phyloP scores from a whole-genome alignment of 2,329 filamentous ascomycete genomes.

The Cladophialophora carrionii region DNA sequence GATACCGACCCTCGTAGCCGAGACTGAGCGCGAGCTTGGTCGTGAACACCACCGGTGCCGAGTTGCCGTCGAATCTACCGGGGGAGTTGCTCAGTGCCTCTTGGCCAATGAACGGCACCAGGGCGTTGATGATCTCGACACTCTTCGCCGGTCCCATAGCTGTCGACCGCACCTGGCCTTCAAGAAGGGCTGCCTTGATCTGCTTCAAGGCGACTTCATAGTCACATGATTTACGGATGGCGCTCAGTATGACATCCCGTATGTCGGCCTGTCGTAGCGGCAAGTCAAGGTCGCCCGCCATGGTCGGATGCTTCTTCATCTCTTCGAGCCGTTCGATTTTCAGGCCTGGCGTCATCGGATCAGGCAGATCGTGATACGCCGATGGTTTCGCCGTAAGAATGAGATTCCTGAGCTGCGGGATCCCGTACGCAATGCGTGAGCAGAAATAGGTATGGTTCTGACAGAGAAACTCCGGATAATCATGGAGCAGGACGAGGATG shows the following conservation, averaged over 20 bases:
- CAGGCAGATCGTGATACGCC: constrained; percentile 70
- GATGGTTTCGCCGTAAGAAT: constrained; percentile 79
- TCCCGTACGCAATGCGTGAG: constrained; percentile 78
- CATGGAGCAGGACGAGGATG: constrained; percentile 83
- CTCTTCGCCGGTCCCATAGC: constrained; percentile 25
- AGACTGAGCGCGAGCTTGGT: constrained; percentile 76
- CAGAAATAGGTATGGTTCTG: constrained; percentile 83
- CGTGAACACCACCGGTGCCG: constrained; percentile 71
- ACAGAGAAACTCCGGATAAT: constrained; percentile 90
- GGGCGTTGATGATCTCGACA: constrained; percentile 69
- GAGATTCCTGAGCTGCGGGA: constrained; percentile 84
- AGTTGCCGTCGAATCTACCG: constrained; percentile 65
- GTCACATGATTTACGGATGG: constrained; percentile 48
- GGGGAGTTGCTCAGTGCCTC: constrained; percentile 65
- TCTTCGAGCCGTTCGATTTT: constrained; percentile 79
- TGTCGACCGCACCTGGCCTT: constrained; percentile 10
- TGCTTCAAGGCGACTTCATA: constrained; percentile 71
- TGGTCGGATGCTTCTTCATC: constrained; percentile 67
- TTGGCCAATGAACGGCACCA: constrained; percentile 81
- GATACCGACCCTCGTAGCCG: constrained; percentile 77
- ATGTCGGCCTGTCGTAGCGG: constrained; percentile 55
- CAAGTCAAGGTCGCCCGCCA: constrained; percentile 64
- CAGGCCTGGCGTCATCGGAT: constrained; percentile 71
- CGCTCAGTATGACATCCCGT: constrained; percentile 57
- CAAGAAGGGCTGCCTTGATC: constrained; percentile 50